Conservation (phyloP, 805 yeast species). For the Starmerella tilneyi region DNA sequence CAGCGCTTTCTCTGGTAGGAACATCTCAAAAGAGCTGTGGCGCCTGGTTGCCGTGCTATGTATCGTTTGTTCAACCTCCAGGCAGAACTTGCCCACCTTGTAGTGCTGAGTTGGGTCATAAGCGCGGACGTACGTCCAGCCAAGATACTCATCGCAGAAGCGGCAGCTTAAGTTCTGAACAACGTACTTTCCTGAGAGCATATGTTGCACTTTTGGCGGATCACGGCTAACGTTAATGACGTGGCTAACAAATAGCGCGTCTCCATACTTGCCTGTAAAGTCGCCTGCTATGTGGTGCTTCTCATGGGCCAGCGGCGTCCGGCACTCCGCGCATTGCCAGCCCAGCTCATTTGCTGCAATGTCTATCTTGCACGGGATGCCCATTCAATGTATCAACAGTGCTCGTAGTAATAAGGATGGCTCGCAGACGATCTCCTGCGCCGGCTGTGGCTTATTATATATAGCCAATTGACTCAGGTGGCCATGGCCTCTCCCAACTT, state of each 20-base stretch:
- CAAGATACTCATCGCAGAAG: slow-evolving; percentile 17
- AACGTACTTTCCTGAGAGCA: slow-evolving; percentile 15
- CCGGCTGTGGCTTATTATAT: background rate
- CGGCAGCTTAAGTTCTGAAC: slow-evolving; percentile 17
- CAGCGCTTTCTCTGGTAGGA: background rate
- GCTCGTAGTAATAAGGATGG: background rate
- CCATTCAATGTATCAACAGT: slow-evolving; percentile 12
- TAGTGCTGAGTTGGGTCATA: slow-evolving; percentile 8
- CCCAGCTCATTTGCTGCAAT: slow-evolving; percentile 12
- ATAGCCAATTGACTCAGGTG: slow-evolving; percentile 1
- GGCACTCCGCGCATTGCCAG: slow-evolving; percentile 15
- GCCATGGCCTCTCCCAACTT: background rate
- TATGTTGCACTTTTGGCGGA: slow-evolving; percentile 7
- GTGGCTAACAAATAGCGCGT: slow-evolving; percentile 11
- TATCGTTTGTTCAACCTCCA: slow-evolving; percentile 11
- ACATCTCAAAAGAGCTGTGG: background rate
- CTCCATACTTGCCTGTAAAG: slow-evolving; percentile 14
- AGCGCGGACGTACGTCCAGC: slow-evolving; percentile 19
- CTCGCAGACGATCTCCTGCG: background rate
- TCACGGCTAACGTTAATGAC: slow-evolving; percentile 13
- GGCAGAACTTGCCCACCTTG: slow-evolving; percentile 20
- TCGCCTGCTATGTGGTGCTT: slow-evolving; percentile 15
- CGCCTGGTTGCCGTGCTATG: background rate
- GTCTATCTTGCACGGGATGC: slow-evolving; percentile 14
- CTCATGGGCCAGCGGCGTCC: slow-evolving; percentile 8